Percentiles rank a stretch among this genome's conserved stretches.
phyloP scores from a whole-genome alignment of 1,284 basidiomycete species.

The Cryptococcus sp. region DNA sequence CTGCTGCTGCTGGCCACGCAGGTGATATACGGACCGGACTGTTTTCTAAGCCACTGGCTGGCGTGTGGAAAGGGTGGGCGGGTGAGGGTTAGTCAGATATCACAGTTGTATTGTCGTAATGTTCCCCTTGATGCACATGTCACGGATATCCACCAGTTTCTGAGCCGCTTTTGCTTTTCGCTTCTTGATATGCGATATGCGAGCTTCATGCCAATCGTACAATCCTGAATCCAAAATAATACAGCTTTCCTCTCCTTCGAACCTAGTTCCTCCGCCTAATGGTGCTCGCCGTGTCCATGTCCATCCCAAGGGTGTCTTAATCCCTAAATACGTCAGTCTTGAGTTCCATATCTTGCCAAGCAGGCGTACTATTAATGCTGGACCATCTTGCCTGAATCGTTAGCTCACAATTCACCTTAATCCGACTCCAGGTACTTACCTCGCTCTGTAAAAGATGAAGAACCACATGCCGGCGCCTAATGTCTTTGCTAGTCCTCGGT shows the following conservation, averaged over 20 bases:
- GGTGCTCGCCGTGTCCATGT: constrained; percentile 40
- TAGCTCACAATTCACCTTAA: constrained; percentile 4
- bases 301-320: constrained; percentile 54
- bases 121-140: too few species aligned
- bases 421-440: constrained; percentile 55
- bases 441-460: constrained; percentile 91
- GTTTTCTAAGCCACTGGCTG: background rate
- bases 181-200: background rate
- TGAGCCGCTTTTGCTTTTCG: background rate
- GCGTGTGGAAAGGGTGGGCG: background rate
- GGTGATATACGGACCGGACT: background rate
- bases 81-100: background rate
- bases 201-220: background rate
- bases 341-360: constrained; percentile 4
- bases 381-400: constrained; percentile 50
- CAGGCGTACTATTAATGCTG: constrained; percentile 50
- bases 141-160: too few species aligned
- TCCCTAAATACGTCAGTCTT: too few species aligned
- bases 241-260: background rate
- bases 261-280: constrained; percentile 15
- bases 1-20: too few species aligned
- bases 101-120: too few species aligned
- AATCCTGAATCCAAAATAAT: background rate
- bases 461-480: constrained; percentile 94
- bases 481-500: constrained; percentile 74